A percentile compares a stretch with the other conserved stretches of the same genome.
phyloP scores from a whole-genome alignment of 2,329 filamentous ascomycete species.

The Hymenoscyphus scutula region DNA sequence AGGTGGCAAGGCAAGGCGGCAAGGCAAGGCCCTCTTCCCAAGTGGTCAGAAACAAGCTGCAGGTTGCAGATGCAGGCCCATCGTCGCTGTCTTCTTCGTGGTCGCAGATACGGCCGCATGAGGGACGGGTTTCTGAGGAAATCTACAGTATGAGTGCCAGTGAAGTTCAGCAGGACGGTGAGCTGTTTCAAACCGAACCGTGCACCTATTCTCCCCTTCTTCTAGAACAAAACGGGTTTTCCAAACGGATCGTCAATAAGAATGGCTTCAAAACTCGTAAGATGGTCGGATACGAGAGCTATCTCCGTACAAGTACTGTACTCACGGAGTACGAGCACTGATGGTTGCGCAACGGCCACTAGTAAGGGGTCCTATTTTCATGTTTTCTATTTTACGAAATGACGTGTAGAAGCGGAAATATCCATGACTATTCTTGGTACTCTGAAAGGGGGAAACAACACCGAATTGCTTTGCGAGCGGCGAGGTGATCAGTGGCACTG shows the following conservation, averaged over 20 bases:
- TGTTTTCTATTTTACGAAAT: background rate
- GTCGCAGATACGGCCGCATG: background rate
- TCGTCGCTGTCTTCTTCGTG: background rate
- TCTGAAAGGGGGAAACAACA: background rate
- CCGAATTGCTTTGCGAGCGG: background rate
- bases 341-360: background rate
- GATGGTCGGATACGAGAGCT: background rate
- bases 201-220: background rate
- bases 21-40: background rate
- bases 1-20: slow-evolving; percentile 4
- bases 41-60: slow-evolving; percentile 1
- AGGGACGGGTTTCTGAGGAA: background rate
- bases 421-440: background rate
- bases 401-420: slow-evolving; percentile 2
- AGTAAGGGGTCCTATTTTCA: background rate
- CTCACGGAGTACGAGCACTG: background rate
- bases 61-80: slow-evolving; percentile 2
- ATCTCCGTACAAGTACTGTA: background rate
- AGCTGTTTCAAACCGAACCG: slow-evolving; percentile 1
- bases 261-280: background rate
- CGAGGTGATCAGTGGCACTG: background rate
- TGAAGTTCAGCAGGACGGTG: background rate
- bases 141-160: too few species aligned
- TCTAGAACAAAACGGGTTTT: background rate
- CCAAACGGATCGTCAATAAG: background rate